Base-by-base conservation (phyloP, 192 early-diverging fungal species). In the Oehlia diaphana region DNA sequence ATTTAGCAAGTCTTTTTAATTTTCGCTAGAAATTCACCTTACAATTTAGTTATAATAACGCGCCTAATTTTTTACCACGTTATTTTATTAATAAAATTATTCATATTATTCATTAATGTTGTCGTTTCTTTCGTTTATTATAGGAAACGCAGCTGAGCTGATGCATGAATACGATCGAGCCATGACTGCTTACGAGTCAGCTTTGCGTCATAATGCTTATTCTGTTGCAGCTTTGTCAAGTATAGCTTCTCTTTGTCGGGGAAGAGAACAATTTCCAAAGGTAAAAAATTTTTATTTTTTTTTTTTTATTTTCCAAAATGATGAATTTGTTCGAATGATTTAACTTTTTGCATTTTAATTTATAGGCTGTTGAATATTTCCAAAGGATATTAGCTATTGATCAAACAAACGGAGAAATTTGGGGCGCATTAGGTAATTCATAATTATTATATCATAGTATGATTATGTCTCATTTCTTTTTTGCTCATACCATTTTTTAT, bases 181-280 rank as follows among this genome's bases (percentile, higher is more conserved):
- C 3, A 87, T 96, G 74, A 86, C 83, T 28, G 91, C 94, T 8
- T 99, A 97, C 81, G 96, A 98, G 81, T 85, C 88, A 13, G 96
- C 95, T 6, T 90, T 99, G 26, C 89, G 95, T 61, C 94, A 99
- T 80, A 98, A 98, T 84, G 94, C 96, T n/a, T 93, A 96, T 82
- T 96, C 95, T 16, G 86, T 94, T 53, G 80, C 84, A 53, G 95
- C 96, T 4, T 84, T 98, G 23, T 93, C 91, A 35, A 91, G 90
- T 74, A 92, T 94, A 44, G 96, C 95, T 19, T 90, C 93, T 44
- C 87, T 98, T 16, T 97, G 93, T 83, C 87, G 94, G 82, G 83
- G 90, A 63, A 88, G 92, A 26, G 96, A 97, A 80, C 92, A 96
- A 78, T 97, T 94, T 87, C 84, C 88, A 61, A 92, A 86, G 82